These are phyloP conservation scores for Penicillium coffeae DNA, from an alignment of 495 filamentous ascomycete genomes.

Conservation along the genomic window DNA sequence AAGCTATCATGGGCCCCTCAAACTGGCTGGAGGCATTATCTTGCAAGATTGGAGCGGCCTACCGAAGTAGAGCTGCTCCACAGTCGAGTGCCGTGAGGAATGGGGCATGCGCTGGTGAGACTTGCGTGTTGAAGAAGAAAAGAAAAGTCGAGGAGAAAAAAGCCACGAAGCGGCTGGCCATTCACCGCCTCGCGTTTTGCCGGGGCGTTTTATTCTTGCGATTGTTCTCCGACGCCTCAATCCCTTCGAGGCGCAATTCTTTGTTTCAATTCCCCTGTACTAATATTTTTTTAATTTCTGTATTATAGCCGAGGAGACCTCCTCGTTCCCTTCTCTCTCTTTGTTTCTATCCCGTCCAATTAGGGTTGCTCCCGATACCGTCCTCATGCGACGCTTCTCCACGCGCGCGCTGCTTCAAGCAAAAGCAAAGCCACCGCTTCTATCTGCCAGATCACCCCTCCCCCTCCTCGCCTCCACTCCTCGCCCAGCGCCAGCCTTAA, in stretches of 20 bases:
- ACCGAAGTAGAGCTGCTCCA: conserved; percentile 18
- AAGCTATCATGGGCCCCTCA: conserved; percentile 45
- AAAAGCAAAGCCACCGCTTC: conserved; percentile 43
- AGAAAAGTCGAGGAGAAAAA: conserved; percentile 9
- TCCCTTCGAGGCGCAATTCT: conserved; percentile 2
- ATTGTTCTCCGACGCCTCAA: conserved; percentile 15
- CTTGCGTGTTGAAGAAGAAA: conserved; percentile 35
- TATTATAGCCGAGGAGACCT: conserved; percentile 12
- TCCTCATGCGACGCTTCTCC: conserved; percentile 39
- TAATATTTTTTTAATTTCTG: conserved; percentile 11
- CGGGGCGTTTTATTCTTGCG: conserved; percentile 16
- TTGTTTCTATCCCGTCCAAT: conserved; percentile 10
- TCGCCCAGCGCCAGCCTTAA: conserved; percentile 22
- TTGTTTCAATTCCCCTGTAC: conserved; percentile 14
- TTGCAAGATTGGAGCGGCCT: conserved; percentile 31
- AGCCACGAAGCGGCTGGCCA: neutral
- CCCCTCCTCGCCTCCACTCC: conserved; percentile 30
- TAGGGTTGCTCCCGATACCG: conserved; percentile 16
- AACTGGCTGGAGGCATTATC: conserved; percentile 44
- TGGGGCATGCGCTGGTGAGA: conserved; percentile 30
- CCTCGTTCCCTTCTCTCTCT: conserved; percentile 7
- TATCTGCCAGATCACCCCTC: conserved; percentile 30
- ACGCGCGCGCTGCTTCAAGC: conserved; percentile 37
- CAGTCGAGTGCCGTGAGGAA: conserved; percentile 26
- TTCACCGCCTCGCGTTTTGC: conserved; percentile 10